A percentile compares a stretch with the other conserved stretches of the same genome.
Evolutionary conservation across 345 rosid genomes (phyloP).

Genomic region (Sapria himalayana): DNA sequence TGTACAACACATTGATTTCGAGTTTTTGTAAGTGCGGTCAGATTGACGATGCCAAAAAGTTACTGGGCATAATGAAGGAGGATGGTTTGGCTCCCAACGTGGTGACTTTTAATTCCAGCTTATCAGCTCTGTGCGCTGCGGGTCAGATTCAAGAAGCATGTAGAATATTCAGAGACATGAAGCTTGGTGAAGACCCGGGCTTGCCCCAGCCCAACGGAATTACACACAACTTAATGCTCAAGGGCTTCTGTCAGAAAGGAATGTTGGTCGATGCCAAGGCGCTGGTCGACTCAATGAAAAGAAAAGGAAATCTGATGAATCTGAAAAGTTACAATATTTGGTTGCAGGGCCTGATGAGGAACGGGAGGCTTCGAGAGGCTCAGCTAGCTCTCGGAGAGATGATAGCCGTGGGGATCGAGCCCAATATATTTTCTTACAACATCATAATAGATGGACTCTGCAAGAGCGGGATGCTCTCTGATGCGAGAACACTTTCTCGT

Average conservation of each 20-base stretch:
- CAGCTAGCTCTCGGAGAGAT: constrained; percentile 45
- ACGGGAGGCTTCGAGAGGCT: constrained; percentile 51
- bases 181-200: constrained; percentile 49
- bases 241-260: constrained; percentile 63
- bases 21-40: constrained; percentile 66
- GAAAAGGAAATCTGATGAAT: constrained; percentile 20
- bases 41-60: constrained; percentile 52
- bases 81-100: constrained; percentile 61
- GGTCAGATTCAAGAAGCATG: constrained; percentile 75
- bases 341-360: constrained; percentile 56
- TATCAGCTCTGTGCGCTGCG: constrained; percentile 54
- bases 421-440: constrained; percentile 56
- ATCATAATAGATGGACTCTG: constrained; percentile 63
- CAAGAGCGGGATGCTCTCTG: constrained; percentile 65
- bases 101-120: constrained; percentile 70
- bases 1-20: constrained; percentile 63
- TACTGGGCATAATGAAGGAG: constrained; percentile 63
- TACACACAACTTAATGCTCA: constrained; percentile 63
- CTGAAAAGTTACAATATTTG: constrained; percentile 65
- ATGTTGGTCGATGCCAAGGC: constrained; percentile 68
- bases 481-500: constrained; percentile 38
- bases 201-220: constrained; percentile 58
- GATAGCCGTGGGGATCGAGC: constrained; percentile 33
- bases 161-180: constrained; percentile 86
- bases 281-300: constrained; percentile 39